Evolutionary conservation across 2,329 filamentous ascomycete species (phyloP).

Genomic region (Lithohypha guttulata): DNA sequence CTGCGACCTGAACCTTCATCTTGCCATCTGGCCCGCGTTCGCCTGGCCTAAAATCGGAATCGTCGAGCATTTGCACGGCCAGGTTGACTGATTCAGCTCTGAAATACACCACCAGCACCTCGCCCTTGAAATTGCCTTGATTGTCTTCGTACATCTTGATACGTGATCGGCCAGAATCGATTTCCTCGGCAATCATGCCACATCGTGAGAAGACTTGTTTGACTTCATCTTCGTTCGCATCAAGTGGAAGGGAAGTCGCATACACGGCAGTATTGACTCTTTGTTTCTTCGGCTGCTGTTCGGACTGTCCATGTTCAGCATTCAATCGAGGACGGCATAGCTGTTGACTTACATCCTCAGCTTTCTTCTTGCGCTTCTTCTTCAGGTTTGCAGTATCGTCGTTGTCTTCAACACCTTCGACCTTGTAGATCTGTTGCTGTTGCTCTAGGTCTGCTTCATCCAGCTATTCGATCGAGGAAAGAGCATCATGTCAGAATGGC

Average conservation of each 20-base stretch:
- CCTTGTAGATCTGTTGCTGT: conserved; percentile 51
- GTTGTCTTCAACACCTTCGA: conserved; percentile 49
- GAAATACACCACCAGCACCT: conserved; percentile 89
- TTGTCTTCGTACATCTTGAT: conserved; percentile 89
- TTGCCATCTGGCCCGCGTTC: conserved; percentile 43
- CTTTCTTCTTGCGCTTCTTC: conserved; percentile 41
- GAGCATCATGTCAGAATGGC: conserved; percentile 13
- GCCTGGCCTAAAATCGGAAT: conserved; percentile 60
- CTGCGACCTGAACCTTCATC: conserved; percentile 75
- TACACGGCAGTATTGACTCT: conserved; percentile 80
- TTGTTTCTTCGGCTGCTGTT: conserved; percentile 29
- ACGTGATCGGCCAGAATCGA: conserved; percentile 73
- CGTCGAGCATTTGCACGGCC: conserved; percentile 43
- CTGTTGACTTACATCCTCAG: conserved; percentile 38
- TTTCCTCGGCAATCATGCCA: conserved; percentile 87
- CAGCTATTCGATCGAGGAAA: conserved; percentile 31
- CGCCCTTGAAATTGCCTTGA: conserved; percentile 78
- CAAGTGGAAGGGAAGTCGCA: conserved; percentile 73
- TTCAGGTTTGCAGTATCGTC: conserved; percentile 42
- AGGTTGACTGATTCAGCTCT: conserved; percentile 80
- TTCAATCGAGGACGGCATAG: conserved; percentile 33
- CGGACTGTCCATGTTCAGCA: conserved; percentile 22
- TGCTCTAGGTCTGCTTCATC: conserved; percentile 51
- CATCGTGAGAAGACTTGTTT: conserved; percentile 75
- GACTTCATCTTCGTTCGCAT: conserved; percentile 71